Percentiles rank a stretch among this genome's conserved stretches.
Conservation (phyloP, 2,329 filamentous ascomycete species). For the Fusarium lyarnte region DNA sequence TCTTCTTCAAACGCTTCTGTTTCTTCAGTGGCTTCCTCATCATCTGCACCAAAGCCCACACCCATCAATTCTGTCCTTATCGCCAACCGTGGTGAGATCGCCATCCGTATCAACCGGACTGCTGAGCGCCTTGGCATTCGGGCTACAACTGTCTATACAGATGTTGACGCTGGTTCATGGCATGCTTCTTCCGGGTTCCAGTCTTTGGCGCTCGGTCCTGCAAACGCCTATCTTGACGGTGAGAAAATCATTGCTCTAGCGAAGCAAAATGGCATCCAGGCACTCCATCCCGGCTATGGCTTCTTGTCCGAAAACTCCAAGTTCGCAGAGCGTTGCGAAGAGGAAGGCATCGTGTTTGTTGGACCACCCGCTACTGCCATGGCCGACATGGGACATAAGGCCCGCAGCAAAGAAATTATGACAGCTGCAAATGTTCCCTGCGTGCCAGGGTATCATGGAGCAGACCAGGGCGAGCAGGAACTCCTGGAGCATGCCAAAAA, state of each 20-base stretch:
- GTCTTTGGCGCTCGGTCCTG: conserved; percentile 83
- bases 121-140: conserved; percentile 88
- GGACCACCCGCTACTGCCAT: conserved; percentile 86
- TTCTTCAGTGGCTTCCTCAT: conserved; percentile 46
- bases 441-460: conserved; percentile 93
- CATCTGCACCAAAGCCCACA: conserved; percentile 49
- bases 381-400: conserved; percentile 93
- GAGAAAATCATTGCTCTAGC: conserved; percentile 91
- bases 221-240: conserved; percentile 90
- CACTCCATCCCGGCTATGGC: conserved; percentile 95
- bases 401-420: conserved; percentile 96
- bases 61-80: conserved; percentile 86
- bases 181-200: conserved; percentile 88
- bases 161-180: conserved; percentile 86
- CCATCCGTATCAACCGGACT: conserved; percentile 89
- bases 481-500: conserved; percentile 76
- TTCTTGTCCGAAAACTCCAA: conserved; percentile 93
- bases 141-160: conserved; percentile 94
- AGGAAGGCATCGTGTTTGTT: conserved; percentile 93
- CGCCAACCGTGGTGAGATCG: conserved; percentile 97
- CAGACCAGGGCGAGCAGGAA: conserved; percentile 75
- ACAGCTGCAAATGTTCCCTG: conserved; percentile 92
- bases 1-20: conserved; percentile 46
- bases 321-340: conserved; percentile 88
- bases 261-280: conserved; percentile 85